Percentiles rank a stretch among this genome's conserved stretches.
phyloP scores from a whole-genome alignment of 1,139 yeast species.

The Nadsonia commutata region DNA sequence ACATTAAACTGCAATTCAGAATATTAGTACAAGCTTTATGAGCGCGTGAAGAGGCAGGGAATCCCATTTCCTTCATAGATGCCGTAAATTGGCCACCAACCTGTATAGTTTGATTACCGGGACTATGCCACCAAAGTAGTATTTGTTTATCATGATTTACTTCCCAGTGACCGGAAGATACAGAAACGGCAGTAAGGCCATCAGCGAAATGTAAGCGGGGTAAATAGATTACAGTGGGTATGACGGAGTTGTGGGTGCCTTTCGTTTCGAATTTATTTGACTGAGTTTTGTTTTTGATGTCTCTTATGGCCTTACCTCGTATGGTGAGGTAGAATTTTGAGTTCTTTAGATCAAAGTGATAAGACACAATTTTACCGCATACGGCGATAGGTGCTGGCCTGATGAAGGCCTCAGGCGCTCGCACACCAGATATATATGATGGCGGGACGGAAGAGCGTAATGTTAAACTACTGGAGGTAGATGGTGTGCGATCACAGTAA shows the following conservation, averaged over 20 bases:
- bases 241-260: conserved; percentile 8
- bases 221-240: conserved; percentile 46
- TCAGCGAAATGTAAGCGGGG: conserved; percentile 57
- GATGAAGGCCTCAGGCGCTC: conserved; percentile 56
- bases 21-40: background rate
- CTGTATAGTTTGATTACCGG: conserved; percentile 4
- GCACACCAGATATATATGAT: conserved; percentile 35
- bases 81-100: conserved; percentile 1
- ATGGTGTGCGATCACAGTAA: background rate
- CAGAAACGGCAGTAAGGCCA: conserved; percentile 25
- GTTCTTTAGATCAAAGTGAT: conserved; percentile 40
- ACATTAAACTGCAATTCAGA: background rate
- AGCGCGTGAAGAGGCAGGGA: background rate
- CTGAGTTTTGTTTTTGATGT: background rate
- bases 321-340: conserved; percentile 37
- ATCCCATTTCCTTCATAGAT: background rate
- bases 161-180: conserved; percentile 41
- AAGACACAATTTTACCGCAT: conserved; percentile 34
- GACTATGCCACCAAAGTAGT: conserved; percentile 53
- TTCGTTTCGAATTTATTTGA: too few species aligned
- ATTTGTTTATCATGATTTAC: conserved; percentile 39
- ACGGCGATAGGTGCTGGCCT: conserved; percentile 59
- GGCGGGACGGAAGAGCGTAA: conserved; percentile 2
- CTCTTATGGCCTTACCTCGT: conserved; percentile 5
- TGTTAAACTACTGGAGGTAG: background rate